A percentile compares a stretch with the other conserved stretches of the same genome.
These are phyloP conservation scores for Dunaliella primolecta DNA, from an alignment of 139 green algal genomes.

Conservation along the genomic window DNA sequence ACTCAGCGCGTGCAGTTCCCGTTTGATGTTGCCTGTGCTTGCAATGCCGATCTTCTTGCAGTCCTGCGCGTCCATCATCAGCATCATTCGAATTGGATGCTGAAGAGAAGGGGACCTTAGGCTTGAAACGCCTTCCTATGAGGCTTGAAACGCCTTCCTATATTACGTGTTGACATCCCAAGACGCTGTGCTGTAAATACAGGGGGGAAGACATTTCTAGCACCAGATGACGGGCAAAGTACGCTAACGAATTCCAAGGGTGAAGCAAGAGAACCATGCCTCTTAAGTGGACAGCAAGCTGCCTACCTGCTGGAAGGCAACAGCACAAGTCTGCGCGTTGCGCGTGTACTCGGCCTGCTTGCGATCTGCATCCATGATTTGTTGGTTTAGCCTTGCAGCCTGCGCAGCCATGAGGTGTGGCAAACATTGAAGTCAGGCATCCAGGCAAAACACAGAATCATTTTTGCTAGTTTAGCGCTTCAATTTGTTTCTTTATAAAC, in stretches of 20 bases:
- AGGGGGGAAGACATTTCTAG: too few relatives aligned
- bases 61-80: too few relatives aligned
- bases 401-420: too few relatives aligned
- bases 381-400: conserved; percentile 27
- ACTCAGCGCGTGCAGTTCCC: conserved; percentile 44
- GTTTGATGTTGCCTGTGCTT: conserved; percentile 23
- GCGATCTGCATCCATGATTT: conserved; percentile 63
- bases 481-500: not conserved
- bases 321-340: conserved; percentile 44
- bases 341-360: conserved; percentile 56
- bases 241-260: not conserved
- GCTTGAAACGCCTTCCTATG: too few relatives aligned
- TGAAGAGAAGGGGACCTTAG: too few relatives aligned
- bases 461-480: not conserved
- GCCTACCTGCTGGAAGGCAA: conserved; percentile 55
- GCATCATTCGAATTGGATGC: too few relatives aligned
- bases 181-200: too few relatives aligned
- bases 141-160: too few relatives aligned
- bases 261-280: too few relatives aligned
- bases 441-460: not conserved
- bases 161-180: too few relatives aligned
- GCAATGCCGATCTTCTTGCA: conserved; percentile 47
- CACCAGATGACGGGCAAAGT: too few relatives aligned
- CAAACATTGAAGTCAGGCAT: too few relatives aligned
- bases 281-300: not conserved